Percentiles rank a stretch among this genome's conserved stretches.
Conservation (phyloP, 768 basidiomycete genomes). For the Trametes maxima region DNA sequence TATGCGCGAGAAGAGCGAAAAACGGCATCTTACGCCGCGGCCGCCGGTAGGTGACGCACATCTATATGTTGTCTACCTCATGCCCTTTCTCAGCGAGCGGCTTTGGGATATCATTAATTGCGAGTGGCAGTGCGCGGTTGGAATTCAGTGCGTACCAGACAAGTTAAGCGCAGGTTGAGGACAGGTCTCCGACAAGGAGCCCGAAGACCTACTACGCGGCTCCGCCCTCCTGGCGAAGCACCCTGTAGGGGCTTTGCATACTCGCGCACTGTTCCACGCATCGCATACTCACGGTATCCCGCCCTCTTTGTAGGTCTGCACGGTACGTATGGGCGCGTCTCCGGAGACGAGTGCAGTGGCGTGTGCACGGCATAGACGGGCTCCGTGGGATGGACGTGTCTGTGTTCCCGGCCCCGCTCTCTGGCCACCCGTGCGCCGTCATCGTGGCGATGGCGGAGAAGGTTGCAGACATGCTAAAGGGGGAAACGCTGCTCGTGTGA, state of each 20-base stretch:
- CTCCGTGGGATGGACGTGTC: conserved; percentile 35
- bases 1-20: too few species aligned
- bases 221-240: not conserved
- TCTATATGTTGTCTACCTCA: too few species aligned
- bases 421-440: conserved; percentile 15
- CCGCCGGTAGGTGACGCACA: too few species aligned
- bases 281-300: too few species aligned
- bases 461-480: conserved; percentile 18
- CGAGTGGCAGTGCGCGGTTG: too few species aligned
- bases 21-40: too few species aligned
- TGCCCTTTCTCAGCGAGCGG: too few species aligned
- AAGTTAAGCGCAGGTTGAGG: too few species aligned
- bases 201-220: not conserved
- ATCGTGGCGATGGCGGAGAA: conserved; percentile 20
- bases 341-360: conserved; percentile 40
- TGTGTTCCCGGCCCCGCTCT: conserved; percentile 10
- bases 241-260: not conserved
- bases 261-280: too few species aligned
- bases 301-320: conserved; percentile 24
- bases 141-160: too few species aligned
- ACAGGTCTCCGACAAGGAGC: conserved; percentile 1
- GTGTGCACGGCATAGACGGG: conserved; percentile 45
- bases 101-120: too few species aligned
- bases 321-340: conserved; percentile 38
- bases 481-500: not conserved